A percentile compares a stretch with the other conserved stretches of the same genome.
Evolutionary conservation across 768 basidiomycete genomes (phyloP).

Genomic region (Leccinum barrowsii): DNA sequence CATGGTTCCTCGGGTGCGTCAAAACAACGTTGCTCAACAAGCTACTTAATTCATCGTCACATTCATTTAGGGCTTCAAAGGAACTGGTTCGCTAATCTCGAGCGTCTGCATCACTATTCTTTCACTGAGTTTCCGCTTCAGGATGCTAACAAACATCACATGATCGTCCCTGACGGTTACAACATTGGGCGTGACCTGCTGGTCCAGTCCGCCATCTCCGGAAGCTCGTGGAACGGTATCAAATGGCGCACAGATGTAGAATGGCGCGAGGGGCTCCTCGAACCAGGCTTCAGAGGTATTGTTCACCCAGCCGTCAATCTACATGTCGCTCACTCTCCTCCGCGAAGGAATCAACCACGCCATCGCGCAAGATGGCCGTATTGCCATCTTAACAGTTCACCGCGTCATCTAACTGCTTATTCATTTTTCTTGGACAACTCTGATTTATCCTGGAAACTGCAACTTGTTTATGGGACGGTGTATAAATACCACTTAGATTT

Average conservation of each 20-base stretch:
- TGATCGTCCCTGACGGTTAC: slow-evolving; percentile 75
- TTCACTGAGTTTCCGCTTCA: slow-evolving; percentile 10
- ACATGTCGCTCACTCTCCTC: not conserved
- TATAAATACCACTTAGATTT: slow-evolving; percentile 10
- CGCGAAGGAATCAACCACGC: slow-evolving; percentile 71
- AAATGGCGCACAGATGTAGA: slow-evolving; percentile 79
- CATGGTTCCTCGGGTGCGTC: slow-evolving; percentile 81
- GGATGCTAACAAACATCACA: slow-evolving; percentile 65
- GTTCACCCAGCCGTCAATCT: not conserved
- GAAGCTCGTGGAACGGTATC: slow-evolving; percentile 57
- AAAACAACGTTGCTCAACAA: not conserved
- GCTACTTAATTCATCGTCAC: not conserved
- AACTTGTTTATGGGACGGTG: slow-evolving; percentile 3
- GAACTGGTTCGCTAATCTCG: slow-evolving; percentile 45
- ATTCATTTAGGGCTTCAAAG: slow-evolving; percentile 61
- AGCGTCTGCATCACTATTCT: not conserved
- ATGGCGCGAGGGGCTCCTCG: slow-evolving; percentile 67
- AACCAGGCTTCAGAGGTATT: slow-evolving; percentile 65
- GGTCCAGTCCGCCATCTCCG: slow-evolving; percentile 60
- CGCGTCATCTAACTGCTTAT: slow-evolving; percentile 34
- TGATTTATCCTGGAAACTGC: not conserved
- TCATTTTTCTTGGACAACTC: not conserved
- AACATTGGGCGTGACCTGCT: slow-evolving; percentile 79
- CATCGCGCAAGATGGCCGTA: slow-evolving; percentile 75
- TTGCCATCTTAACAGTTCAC: slow-evolving; percentile 72